Conservation (phyloP, 306 rosid species). For the Trichosanthes truncata region DNA sequence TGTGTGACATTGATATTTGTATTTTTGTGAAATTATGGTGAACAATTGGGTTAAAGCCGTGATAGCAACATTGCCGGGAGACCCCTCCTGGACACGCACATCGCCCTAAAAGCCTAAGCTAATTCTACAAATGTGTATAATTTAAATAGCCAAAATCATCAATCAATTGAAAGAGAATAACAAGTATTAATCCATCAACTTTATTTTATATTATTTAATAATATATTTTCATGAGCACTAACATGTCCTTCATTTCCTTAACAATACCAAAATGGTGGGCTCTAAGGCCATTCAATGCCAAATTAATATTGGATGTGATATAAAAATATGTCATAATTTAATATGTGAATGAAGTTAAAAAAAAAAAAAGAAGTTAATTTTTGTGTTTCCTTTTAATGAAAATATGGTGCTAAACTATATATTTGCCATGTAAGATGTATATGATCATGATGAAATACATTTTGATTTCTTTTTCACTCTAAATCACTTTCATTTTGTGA, state of each 20-base stretch:
- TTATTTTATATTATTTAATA: neutral
- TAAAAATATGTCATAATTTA: neutral
- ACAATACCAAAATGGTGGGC: neutral
- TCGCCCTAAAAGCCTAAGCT: neutral
- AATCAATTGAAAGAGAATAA: neutral
- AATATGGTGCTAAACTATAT: too few relatives aligned
- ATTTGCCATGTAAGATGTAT: neutral
- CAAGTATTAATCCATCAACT: neutral
- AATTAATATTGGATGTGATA: neutral
- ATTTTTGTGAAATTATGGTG: neutral
- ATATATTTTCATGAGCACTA: neutral
- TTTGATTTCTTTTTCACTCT: neutral
- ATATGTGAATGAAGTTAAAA: too few relatives aligned
- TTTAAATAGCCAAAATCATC: neutral
- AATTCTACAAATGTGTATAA: neutral
- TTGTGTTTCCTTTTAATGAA: too few relatives aligned
- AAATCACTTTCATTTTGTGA: neutral
- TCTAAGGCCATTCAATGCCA: neutral
- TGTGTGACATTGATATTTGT: neutral
- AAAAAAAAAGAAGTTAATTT: too few relatives aligned
- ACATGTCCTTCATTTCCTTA: neutral
- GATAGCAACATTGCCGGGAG: slow-evolving; percentile 1
- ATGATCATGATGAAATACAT: neutral
- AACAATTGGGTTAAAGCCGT: neutral
- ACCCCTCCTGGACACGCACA: slow-evolving; percentile 2